Percentiles rank a stretch among this genome's conserved stretches.
Conservation (phyloP, 2,329 filamentous ascomycete species). For the Hypoxylon sp. region DNA sequence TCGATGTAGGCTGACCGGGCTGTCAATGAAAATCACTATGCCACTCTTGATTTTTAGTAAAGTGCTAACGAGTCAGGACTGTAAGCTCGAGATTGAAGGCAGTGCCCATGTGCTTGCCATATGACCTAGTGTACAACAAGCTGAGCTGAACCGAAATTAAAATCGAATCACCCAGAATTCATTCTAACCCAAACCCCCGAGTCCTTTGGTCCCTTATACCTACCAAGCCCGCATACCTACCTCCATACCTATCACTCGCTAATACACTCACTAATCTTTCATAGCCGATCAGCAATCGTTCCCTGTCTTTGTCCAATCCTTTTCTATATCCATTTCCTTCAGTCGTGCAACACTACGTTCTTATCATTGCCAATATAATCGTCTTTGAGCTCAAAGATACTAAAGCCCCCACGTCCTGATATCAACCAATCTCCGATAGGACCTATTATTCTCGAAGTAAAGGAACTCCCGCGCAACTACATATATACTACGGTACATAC, state of each 20-base stretch:
- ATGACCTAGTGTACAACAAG: constrained; percentile 25
- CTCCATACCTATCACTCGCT: background rate
- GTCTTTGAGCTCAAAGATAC: constrained; percentile 12
- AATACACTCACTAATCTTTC: constrained; percentile 11
- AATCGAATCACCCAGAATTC: constrained; percentile 20
- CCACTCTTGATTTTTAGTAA: constrained; percentile 22
- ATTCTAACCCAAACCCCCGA: constrained; percentile 12
- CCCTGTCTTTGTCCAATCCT: constrained; percentile 18
- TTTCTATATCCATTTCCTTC: constrained; percentile 13
- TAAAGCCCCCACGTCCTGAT: constrained; percentile 32
- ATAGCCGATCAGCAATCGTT: background rate
- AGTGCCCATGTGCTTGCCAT: constrained; percentile 13
- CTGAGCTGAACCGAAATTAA: constrained; percentile 36
- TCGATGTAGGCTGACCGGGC: too few species aligned
- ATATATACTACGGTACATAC: constrained; percentile 1
- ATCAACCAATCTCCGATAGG: constrained; percentile 1
- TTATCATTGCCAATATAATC: constrained; percentile 34
- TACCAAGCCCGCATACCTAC: background rate
- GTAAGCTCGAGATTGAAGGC: background rate
- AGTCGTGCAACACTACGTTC: constrained; percentile 27
- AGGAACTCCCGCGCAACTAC: background rate
- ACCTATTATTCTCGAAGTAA: background rate
- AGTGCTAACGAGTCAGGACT: constrained; percentile 11
- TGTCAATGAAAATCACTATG: constrained; percentile 1
- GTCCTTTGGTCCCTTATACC: constrained; percentile 4